Conservation (phyloP, 257 asterid species). For the Nicotiana paniculata region DNA sequence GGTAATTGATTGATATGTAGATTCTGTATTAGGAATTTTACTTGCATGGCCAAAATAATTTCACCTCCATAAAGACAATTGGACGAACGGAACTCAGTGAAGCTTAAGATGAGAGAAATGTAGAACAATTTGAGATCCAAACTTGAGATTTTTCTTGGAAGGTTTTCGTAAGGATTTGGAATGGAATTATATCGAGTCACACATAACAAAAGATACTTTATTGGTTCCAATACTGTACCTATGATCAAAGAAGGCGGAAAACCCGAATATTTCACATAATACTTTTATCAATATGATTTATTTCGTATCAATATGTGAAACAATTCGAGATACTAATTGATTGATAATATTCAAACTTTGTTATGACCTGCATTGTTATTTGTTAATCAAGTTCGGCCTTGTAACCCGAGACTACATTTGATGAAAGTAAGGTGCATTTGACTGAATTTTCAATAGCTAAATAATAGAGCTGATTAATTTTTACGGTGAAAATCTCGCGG, state of each 20-base stretch:
- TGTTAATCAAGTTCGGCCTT: slow-evolving; percentile 82
- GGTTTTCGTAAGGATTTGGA: background rate
- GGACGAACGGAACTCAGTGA: background rate
- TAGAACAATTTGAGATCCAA: background rate
- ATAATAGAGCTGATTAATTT: no score
- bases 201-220: background rate
- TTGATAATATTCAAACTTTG: slow-evolving; percentile 60
- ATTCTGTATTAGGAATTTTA: background rate
- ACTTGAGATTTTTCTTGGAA: background rate
- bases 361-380: slow-evolving; percentile 71
- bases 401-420: slow-evolving; percentile 84
- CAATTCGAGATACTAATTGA: background rate
- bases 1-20: background rate
- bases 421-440: slow-evolving; percentile 53
- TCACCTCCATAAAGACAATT: background rate
- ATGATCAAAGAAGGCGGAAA: background rate
- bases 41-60: background rate
- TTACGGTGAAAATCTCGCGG: no score
- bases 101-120: background rate
- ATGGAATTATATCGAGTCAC: background rate
- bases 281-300: background rate
- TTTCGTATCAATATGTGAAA: background rate
- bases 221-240: background rate
- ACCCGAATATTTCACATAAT: background rate
- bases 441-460: background rate